A percentile compares a stretch with the other conserved stretches of the same genome.
phyloP scores from a whole-genome alignment of 192 early-diverging fungal genomes.

The Phlyctochytrium arcticum region DNA sequence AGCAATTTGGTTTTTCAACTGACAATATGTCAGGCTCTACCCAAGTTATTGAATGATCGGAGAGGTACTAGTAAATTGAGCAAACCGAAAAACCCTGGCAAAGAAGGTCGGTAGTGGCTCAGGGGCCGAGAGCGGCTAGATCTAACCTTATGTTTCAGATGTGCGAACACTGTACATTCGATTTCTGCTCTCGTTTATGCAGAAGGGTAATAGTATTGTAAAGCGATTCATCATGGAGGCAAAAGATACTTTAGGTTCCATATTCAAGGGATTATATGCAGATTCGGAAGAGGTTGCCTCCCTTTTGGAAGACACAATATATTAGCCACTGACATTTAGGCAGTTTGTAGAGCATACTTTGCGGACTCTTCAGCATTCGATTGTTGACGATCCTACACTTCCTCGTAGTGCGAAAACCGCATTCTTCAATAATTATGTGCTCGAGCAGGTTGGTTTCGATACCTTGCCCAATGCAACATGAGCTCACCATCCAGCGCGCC shows the following conservation, averaged over 20 bases:
- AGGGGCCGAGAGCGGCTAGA: not conserved
- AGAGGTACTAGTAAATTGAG: no score
- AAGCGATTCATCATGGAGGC: conserved; percentile 69
- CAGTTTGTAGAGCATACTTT: conserved; percentile 61
- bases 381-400: conserved; percentile 65
- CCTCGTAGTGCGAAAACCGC: conserved; percentile 51
- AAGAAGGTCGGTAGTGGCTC: no score
- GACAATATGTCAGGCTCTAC: no score
- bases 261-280: conserved; percentile 63
- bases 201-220: conserved; percentile 58
- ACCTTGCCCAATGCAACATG: no score
- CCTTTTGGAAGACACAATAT: not conserved
- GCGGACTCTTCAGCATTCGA: conserved; percentile 44
- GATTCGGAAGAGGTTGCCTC: conserved; percentile 63
- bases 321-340: conserved; percentile 11
- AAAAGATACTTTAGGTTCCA: conserved; percentile 63
- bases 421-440: conserved; percentile 69
- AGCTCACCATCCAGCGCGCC: no score
- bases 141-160: conserved; percentile 28
- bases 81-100: no score
- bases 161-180: conserved; percentile 67
- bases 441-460: conserved; percentile 65
- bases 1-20: no score
- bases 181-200: conserved; percentile 78
- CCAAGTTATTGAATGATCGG: not conserved